Evolutionary conservation across 148 eudicot genomes (phyloP), one percentile per base, ranked within the genome.

Genomic region (Nyssa sinensis): DNA sequence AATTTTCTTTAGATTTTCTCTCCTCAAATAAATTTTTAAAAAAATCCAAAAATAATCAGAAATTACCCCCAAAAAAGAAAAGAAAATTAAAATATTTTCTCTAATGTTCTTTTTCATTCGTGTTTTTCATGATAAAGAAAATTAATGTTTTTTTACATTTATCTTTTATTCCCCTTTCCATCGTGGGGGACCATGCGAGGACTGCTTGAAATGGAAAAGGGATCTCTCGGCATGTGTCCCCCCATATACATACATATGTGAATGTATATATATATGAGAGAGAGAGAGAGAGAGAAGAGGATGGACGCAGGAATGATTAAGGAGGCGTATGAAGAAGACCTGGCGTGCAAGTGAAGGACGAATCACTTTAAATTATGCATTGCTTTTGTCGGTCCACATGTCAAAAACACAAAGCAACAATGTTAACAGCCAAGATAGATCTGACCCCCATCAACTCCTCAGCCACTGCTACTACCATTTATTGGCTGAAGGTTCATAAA

Each of bases 321-420:
- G 73, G 65, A 55, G 74, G 25, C 19, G 75, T 77, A 74, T 74
- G 77, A 76, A 53, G 72, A 82, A 64, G 76, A 79, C 83, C 80
- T 83, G 74, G 78, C 74, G 78, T 83, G 80, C 80, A 83, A 83
- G 83, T 23, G 70, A 73, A 83, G 60, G 78, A 75, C 82, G 74
- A 83, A 71, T 74, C 66, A 78, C 51, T 58, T n/a, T 11, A 29
- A 71, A 71, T 79, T 55, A 75, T 76, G 64, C 61, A 35, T 35
- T 30, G 29, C 65, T 55, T 53, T 72, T 70, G 73, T 27, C 39
- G 35, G 23, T 28, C 7, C 59, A 37, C 44, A 9, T 37, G 44
- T 37, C 44, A 37, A 37, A 9, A 37, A 4, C 4, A 55, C 59
- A 55, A 44, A 13, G 51, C 17, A 1, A 14, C 51, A 44, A 0